Percentiles rank a stretch among this genome's conserved stretches.
Evolutionary conservation across 2,329 filamentous ascomycete genomes (phyloP).

Genomic region (Diplodia corticola): DNA sequence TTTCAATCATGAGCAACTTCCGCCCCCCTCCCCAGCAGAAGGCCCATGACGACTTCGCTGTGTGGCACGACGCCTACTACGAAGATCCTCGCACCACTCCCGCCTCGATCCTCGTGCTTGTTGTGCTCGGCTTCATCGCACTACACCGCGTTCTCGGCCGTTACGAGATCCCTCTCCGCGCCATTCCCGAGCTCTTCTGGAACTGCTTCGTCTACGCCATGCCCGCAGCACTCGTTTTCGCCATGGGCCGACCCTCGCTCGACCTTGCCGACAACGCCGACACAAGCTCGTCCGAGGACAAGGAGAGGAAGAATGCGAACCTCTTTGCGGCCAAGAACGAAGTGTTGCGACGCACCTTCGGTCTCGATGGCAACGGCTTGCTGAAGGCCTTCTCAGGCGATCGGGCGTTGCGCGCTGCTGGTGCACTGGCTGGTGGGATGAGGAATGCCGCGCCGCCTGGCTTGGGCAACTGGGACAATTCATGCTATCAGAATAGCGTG

Average conservation of each 20-base stretch:
- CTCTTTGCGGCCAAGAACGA: constrained; percentile 37
- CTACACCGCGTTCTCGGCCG: constrained; percentile 31
- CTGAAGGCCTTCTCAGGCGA: constrained; percentile 42
- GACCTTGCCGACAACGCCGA: constrained; percentile 9
- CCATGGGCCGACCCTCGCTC: constrained; percentile 47
- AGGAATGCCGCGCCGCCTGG: constrained; percentile 54
- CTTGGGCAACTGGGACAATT: constrained; percentile 89
- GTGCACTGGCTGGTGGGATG: constrained; percentile 27
- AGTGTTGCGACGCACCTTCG: constrained; percentile 39
- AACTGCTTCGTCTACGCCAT: constrained; percentile 59
- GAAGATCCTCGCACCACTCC: constrained; percentile 8
- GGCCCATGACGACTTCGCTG: constrained; percentile 12
- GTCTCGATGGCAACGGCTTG: constrained; percentile 40
- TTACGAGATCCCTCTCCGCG: constrained; percentile 29
- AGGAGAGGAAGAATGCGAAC: constrained; percentile 25
- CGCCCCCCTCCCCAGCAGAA: neutral
- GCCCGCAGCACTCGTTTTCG: constrained; percentile 59
- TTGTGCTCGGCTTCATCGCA: constrained; percentile 18
- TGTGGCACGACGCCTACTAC: neutral
- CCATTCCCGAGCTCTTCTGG: constrained; percentile 58
- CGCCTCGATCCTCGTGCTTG: constrained; percentile 16
- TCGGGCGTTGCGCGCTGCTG: constrained; percentile 34
- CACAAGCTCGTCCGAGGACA: constrained; percentile 20
- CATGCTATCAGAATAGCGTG: constrained; percentile 96
- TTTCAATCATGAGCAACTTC: constrained; percentile 17